Evolutionary conservation across 2,329 filamentous ascomycete species (phyloP), one percentile per base, ranked within the genome.

Genomic region (Penicillium fuscoglaucum): DNA sequence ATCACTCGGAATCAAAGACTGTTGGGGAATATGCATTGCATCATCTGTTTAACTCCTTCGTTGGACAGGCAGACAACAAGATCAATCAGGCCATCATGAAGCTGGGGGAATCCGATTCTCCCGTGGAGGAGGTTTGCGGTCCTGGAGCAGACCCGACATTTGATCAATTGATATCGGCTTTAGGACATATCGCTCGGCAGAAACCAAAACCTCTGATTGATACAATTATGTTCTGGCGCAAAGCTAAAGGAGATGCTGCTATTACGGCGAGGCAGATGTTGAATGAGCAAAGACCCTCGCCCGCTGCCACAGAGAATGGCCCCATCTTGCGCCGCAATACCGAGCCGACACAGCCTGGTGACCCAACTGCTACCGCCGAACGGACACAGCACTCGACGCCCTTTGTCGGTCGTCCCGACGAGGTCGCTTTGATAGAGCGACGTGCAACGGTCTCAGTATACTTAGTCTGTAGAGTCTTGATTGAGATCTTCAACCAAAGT

Each of bases 11-110:
- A 63, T 85, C 89, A 64, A 96, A 93, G 76, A 97, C 93, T 0
- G 93, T 97, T n/a, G 93, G 92, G 55, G 95, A 99, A 80, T 98
- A 96, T 83, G 95, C 95, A 21, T 81, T 99, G 60, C 93, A 98
- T 76, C 93, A 98, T 67, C 81, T 99, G 44, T 97, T 98, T 76
- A 98, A 95, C 65, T 92, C 93, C 61, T 99, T 99, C 77, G 95
- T 98, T 70, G 90, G 90, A 17, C 90, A 96, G 73, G 95, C 95
- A n/a, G 95, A 99, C 74, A 90, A 95, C 65, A 97, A 97, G 77
- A 89, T 99, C 64, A 92, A 90, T 66, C 88, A 91, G 68, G 96
- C 91, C 71, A 89, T 96, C 67, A 87, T 89, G 51, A 85, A 89
- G 43, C 84, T 91, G 8, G 87, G 90, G 64, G 90, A 93, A 55